phyloP scores from a whole-genome alignment of 805 yeast species.

The Blastobotrys parvus region DNA sequence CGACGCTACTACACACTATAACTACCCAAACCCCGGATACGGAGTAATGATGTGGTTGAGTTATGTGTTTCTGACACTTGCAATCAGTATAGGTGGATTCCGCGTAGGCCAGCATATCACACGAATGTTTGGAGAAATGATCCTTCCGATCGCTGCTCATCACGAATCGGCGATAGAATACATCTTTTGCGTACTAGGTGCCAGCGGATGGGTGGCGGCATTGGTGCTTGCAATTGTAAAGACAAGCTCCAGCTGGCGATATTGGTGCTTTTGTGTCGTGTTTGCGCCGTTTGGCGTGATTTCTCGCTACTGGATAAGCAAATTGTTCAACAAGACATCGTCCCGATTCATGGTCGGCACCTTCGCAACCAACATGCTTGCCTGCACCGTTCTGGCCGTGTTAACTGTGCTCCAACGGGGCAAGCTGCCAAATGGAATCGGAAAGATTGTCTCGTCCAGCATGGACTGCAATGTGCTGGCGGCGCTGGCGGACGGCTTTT shows the following conservation, averaged over 20 bases:
- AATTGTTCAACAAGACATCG: constrained; percentile 36
- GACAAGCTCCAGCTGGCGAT: constrained; percentile 43
- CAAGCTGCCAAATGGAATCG: constrained; percentile 14
- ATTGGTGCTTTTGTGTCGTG: constrained; percentile 59
- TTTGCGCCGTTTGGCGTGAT: constrained; percentile 69
- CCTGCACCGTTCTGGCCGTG: constrained; percentile 37
- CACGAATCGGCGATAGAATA: not conserved
- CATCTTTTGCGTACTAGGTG: constrained; percentile 22
- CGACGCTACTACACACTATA: constrained; percentile 21
- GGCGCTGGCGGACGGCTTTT: constrained; percentile 57
- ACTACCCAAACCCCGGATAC: constrained; percentile 57
- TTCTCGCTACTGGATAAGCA: constrained; percentile 47
- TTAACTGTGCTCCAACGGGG: constrained; percentile 41
- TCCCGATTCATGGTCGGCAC: constrained; percentile 50
- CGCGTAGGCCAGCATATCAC: constrained; percentile 48
- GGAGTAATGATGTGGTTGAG: constrained; percentile 71
- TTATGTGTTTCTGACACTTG: constrained; percentile 50
- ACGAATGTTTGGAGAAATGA: constrained; percentile 9
- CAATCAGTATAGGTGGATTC: constrained; percentile 53
- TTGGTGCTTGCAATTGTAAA: constrained; percentile 35
- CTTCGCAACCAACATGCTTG: constrained; percentile 41
- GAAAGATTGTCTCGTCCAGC: constrained; percentile 20
- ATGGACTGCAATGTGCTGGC: constrained; percentile 42
- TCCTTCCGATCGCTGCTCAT: not conserved
- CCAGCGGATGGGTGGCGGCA: constrained; percentile 30